Evolutionary conservation across 2,329 filamentous ascomycete species (phyloP).

Genomic region (Pyrenophora teres): DNA sequence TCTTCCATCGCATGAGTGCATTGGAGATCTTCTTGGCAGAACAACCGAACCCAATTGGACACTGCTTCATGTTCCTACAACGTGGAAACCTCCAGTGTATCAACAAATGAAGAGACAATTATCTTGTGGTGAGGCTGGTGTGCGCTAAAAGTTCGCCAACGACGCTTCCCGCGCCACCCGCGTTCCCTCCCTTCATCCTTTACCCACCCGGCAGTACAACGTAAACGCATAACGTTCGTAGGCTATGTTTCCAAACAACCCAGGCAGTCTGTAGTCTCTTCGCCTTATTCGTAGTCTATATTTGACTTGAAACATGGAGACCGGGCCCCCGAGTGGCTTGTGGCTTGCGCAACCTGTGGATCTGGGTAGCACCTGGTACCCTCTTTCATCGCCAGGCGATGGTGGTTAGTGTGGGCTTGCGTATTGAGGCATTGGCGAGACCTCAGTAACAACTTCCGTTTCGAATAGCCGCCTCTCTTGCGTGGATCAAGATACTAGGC

Average conservation of each 20-base stretch:
- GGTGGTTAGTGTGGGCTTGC: slow-evolving; percentile 1
- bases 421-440: slow-evolving; percentile 18
- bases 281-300: no score
- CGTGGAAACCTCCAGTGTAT: slow-evolving; percentile 27
- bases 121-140: slow-evolving; percentile 10
- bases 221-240: not conserved
- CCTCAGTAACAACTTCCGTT: slow-evolving; percentile 21
- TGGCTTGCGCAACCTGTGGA: no score
- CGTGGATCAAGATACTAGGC: not conserved
- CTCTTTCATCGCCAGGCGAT: slow-evolving; percentile 16
- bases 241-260: no score
- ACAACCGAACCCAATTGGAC: not conserved
- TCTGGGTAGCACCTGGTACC: slow-evolving; percentile 7
- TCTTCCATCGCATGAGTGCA: slow-evolving; percentile 11
- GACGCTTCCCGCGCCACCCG: not conserved
- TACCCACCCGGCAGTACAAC: not conserved
- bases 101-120: slow-evolving; percentile 12
- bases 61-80: slow-evolving; percentile 19
- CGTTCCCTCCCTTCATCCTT: slow-evolving; percentile 1
- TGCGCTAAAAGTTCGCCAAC: slow-evolving; percentile 14
- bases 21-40: slow-evolving; percentile 6
- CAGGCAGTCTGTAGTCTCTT: no score
- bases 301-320: no score
- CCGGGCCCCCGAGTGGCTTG: no score
- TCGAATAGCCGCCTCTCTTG: slow-evolving; percentile 25